Percentiles rank a stretch among this genome's conserved stretches.
Evolutionary conservation across 106 monocot genomes (phyloP).

Genomic region (Allium fistulosum): DNA sequence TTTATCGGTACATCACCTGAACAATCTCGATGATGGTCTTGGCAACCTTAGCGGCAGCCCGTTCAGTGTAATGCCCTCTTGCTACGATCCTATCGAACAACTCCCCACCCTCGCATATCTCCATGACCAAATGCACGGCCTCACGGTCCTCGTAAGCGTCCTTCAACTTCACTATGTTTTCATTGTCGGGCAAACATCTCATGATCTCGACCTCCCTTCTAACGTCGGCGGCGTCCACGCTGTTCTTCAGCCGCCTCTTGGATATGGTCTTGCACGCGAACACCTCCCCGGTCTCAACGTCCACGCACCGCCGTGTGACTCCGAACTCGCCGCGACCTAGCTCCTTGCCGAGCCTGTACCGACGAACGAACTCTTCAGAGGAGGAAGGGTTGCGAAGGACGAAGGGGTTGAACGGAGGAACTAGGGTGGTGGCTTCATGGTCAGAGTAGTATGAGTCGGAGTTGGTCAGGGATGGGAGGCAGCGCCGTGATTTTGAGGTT

Average conservation of each 20-base stretch:
- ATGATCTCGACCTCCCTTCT: conserved; percentile 38
- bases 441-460: neutral
- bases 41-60: conserved; percentile 24
- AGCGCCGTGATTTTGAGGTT: neutral
- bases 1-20: conserved; percentile 10
- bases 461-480: conserved; percentile 7
- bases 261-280: conserved; percentile 33
- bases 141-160: conserved; percentile 38
- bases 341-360: conserved; percentile 20
- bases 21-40: conserved; percentile 38
- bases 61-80: conserved; percentile 38
- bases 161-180: conserved; percentile 20
- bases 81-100: conserved; percentile 52
- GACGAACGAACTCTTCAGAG: neutral
- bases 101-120: conserved; percentile 58
- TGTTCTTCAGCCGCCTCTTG: conserved; percentile 16
- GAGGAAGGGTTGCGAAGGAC: conserved; percentile 12
- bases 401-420: neutral
- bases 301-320: conserved; percentile 19
- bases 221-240: conserved; percentile 11
- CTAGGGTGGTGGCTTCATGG: neutral
- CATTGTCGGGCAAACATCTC: conserved; percentile 13
- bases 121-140: conserved; percentile 58
- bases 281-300: conserved; percentile 7
- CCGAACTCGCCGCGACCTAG: conserved; percentile 37